Conservation (phyloP, 495 filamentous ascomycete genomes). For the Trichocladium uniseriatum region DNA sequence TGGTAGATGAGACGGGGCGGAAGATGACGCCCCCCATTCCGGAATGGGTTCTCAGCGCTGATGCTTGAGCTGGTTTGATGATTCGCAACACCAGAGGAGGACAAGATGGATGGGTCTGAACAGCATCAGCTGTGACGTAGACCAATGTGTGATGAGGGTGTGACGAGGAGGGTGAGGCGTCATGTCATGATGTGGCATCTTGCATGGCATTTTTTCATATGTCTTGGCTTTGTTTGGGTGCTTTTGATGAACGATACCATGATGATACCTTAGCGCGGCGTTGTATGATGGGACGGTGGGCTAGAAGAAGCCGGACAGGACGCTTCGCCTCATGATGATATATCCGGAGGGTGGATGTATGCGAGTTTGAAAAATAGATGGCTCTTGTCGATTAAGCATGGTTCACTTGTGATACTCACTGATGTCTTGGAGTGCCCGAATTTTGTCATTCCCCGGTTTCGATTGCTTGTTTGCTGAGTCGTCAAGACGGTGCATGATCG, state of each 20-base stretch:
- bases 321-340: background rate
- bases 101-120: background rate
- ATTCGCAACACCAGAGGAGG: slow-evolving; percentile 12
- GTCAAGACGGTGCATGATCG: no score
- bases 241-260: slow-evolving; percentile 8
- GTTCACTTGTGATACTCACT: background rate
- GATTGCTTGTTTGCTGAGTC: no score
- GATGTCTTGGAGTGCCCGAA: no score
- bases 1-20: slow-evolving; percentile 18
- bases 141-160: background rate
- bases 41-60: slow-evolving; percentile 46
- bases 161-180: background rate
- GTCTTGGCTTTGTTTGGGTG: background rate
- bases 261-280: slow-evolving; percentile 23
- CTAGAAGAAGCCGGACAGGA: background rate
- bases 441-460: no score
- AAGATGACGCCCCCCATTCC: slow-evolving; percentile 51
- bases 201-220: background rate
- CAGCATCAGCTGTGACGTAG: background rate
- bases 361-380: background rate
- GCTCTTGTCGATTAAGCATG: background rate
- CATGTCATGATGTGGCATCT: background rate
- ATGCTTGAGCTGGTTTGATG: slow-evolving; percentile 35
- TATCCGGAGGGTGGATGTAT: background rate
- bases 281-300: slow-evolving; percentile 1